Base-by-base conservation (phyloP, 352 stramenopile species). In the Phytophthora sp. region DNA sequence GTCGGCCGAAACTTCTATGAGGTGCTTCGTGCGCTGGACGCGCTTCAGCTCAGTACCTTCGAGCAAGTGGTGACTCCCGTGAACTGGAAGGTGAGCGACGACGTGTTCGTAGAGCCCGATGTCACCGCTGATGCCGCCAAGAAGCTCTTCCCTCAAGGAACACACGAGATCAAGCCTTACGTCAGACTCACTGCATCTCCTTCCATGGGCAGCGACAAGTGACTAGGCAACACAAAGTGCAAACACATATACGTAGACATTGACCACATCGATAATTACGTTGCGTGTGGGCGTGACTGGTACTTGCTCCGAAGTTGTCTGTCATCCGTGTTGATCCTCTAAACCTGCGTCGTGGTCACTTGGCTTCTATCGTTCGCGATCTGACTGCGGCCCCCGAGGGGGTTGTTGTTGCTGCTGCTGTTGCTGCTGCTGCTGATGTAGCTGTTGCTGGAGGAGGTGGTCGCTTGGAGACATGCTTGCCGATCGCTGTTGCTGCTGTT, bases 21-120 rank as follows among this genome's bases (percentile, higher is more conserved):
- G 49, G 71, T 92, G 59, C 62, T 95, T 15, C 81, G 84, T 7
- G 64, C 76, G 17, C 49, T 94, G 31, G 84, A 95, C 49, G 84
- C 84, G 11, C 69, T 91, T 20, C 82, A 95, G 55, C 74, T 94
- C 23, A 69, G 79, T 42, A 82, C 69, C 17, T 93, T 91, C 50
- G 70, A 93, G 51, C 84, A 92, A 52, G 70, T 95, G 18, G 83
- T 91, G 55, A 88, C 85, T 10, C 86, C 86, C 24, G 83, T 83
- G 53, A 95, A 95, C 73, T 95, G 84, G 86, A 93, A 92, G 48
- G 69, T 92, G 55, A 94, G 85, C 57, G 86, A 95, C 41, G 86
- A 95, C 43, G 86, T 95, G 32, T 94, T 95, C 35, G 64, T 95
- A n/a, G 82, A 91, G 41, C 86, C 86, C 4, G 76, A 87, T 31